Conservation (phyloP, 2,329 filamentous ascomycete genomes). For the Fusarium sp. region DNA sequence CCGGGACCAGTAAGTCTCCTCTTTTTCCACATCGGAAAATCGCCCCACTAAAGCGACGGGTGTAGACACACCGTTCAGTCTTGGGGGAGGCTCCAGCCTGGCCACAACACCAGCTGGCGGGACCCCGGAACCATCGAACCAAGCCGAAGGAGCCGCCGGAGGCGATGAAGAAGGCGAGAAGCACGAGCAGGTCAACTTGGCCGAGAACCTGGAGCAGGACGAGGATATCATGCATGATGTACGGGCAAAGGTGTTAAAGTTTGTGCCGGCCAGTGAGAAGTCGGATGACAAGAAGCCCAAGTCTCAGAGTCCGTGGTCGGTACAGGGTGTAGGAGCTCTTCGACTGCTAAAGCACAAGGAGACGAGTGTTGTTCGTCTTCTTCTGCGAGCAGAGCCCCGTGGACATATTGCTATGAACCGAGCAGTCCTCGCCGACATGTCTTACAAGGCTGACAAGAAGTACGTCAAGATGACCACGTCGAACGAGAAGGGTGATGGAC, state of each 20-base stretch:
- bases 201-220: slow-evolving; percentile 72
- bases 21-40: slow-evolving; percentile 53
- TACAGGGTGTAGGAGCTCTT: slow-evolving; percentile 74
- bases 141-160: slow-evolving; percentile 52
- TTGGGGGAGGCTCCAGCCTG: slow-evolving; percentile 67
- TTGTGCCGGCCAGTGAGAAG: slow-evolving; percentile 57
- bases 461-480: slow-evolving; percentile 67
- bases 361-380: slow-evolving; percentile 70
- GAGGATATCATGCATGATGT: slow-evolving; percentile 76
- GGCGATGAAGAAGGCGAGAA: slow-evolving; percentile 62
- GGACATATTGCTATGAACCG: slow-evolving; percentile 80
- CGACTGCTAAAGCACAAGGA: slow-evolving; percentile 78
- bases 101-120: slow-evolving; percentile 67
- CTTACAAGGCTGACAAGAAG: slow-evolving; percentile 69
- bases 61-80: slow-evolving; percentile 63
- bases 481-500: slow-evolving; percentile 63
- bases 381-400: slow-evolving; percentile 78
- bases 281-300: slow-evolving; percentile 56
- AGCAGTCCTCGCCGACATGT: slow-evolving; percentile 64
- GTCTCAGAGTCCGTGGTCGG: slow-evolving; percentile 69
- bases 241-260: slow-evolving; percentile 73
- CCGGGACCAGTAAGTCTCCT: slow-evolving; percentile 57
- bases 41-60: slow-evolving; percentile 56
- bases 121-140: slow-evolving; percentile 64
- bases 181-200: slow-evolving; percentile 75